Conservation (phyloP, 2,329 filamentous ascomycete species). For the Biscogniauxia sp. region DNA sequence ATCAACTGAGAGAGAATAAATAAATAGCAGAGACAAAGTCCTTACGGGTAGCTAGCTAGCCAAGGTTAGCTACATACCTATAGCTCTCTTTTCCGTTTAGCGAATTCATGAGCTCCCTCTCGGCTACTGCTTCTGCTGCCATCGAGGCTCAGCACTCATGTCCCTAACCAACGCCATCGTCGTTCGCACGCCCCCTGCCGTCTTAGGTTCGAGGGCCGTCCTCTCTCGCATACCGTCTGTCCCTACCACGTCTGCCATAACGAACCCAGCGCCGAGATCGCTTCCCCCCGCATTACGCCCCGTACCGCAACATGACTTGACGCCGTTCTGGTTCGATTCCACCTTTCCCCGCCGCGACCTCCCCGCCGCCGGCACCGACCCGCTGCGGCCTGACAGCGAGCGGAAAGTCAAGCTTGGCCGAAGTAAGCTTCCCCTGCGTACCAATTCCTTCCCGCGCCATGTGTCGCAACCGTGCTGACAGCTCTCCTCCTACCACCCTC, state of each 20-base stretch:
- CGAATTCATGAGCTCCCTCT: conserved; percentile 27
- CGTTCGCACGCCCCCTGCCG: conserved; percentile 30
- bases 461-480: conserved; percentile 1
- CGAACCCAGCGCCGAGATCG: conserved; percentile 11
- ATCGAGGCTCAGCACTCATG: conserved; percentile 33
- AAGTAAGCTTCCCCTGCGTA: conserved; percentile 43
- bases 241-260: conserved; percentile 4
- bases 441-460: conserved; percentile 4
- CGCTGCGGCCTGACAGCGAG: conserved; percentile 47
- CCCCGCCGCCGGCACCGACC: conserved; percentile 17
- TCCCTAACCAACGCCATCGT: conserved; percentile 33
- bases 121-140: conserved; percentile 13
- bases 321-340: conserved; percentile 45
- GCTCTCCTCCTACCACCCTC: background rate
- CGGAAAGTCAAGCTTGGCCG: conserved; percentile 62
- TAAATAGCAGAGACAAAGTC: background rate
- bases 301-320: conserved; percentile 28
- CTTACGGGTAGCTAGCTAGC: background rate
- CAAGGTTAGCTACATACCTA: no score
- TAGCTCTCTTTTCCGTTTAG: background rate
- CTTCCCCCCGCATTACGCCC: conserved; percentile 9
- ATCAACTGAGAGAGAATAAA: no score
- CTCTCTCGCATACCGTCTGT: conserved; percentile 22
- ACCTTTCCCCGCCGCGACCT: conserved; percentile 32
- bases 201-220: conserved; percentile 26